These are phyloP conservation scores for Pyrus hybrid DNA, from an alignment of 331 rosid genomes.

Conservation along the genomic window DNA sequence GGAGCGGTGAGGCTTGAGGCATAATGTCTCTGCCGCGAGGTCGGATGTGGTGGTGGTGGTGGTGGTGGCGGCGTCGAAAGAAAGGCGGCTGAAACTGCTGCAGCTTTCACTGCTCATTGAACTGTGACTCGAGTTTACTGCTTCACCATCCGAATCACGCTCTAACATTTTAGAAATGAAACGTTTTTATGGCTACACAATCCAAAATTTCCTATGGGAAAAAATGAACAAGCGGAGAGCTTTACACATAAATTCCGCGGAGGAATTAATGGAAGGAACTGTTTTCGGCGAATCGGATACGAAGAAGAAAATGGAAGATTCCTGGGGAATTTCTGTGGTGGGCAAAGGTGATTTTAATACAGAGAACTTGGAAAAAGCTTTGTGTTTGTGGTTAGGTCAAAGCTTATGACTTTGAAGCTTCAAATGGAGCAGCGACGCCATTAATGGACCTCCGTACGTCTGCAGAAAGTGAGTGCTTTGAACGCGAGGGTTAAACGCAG, in stretches of 20 bases:
- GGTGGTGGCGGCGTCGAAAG: constrained; percentile 62
- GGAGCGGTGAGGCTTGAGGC: constrained; percentile 80
- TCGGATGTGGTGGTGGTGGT: constrained; percentile 15
- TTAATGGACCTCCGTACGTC: constrained; percentile 11
- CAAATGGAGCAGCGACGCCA: constrained; percentile 6
- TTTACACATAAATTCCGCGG: background rate
- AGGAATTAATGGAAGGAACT: background rate
- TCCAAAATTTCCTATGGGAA: background rate
- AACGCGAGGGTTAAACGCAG: constrained; percentile 23
- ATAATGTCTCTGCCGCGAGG: constrained; percentile 38
- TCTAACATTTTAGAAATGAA: constrained; percentile 41
- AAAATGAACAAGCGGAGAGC: background rate
- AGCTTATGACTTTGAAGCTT: background rate
- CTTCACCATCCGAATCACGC: constrained; percentile 57
- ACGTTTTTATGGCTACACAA: background rate
- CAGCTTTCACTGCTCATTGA: constrained; percentile 92
- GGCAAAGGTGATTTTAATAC: background rate
- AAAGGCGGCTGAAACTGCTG: constrained; percentile 87
- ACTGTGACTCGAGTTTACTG: constrained; percentile 49
- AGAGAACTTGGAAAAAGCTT: background rate
- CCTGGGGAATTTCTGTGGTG: background rate
- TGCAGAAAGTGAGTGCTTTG: constrained; percentile 5
- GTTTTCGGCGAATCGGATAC: background rate
- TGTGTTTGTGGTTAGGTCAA: background rate
- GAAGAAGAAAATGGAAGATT: background rate